Base-by-base conservation (phyloP, 2,329 filamentous ascomycete genomes). In the Cladosporium sp. region DNA sequence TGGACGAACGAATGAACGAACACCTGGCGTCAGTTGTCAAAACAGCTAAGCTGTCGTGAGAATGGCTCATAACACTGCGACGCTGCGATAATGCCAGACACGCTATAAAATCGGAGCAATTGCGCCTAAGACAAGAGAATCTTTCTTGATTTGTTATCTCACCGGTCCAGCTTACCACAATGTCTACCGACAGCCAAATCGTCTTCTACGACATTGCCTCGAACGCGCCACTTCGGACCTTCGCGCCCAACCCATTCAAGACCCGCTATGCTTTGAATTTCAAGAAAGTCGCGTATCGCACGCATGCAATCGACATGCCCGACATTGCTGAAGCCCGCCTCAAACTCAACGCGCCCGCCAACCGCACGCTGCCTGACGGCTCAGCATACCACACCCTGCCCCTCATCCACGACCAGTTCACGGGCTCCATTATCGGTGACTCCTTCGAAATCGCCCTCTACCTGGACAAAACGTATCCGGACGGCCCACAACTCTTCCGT, bases 391-490 rank as follows among this genome's bases (percentile, higher is more conserved):
- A 74, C 66, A 86, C 83, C 2, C 73, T 86, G 0, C 83, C 83
- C 1, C 72, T 84, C 40, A 64, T 85, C 18, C 59, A 69, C 1
- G 78, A 84, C 46, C 63, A 70, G 0, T 52, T 60, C 14, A 76
- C 73, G 0, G 61, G 60, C 4, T 54, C 66, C 0, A 46, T 71
- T 0, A 52, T 85, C 2, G 83, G 83, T 4, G 83, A 86, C 67
- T 81, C 81, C 2, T 83, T 84, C 61, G 83, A 85, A 49, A 86
- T 86, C 55, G 83, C 83, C 6, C 66, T 76, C 22, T 79, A 84
- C 59, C 71, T 86, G 2, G 75, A 85, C 19, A 66, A 73, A 1
- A 71, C 63, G 0, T 82, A 79, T 51, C 78, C 80, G 0, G 53
- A 65, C 31, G 63, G 72, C 0, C 75, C 75, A 1, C 68, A 74